Evolutionary conservation across 306 rosid genomes (phyloP).

Genomic region (Parietaria judaica): DNA sequence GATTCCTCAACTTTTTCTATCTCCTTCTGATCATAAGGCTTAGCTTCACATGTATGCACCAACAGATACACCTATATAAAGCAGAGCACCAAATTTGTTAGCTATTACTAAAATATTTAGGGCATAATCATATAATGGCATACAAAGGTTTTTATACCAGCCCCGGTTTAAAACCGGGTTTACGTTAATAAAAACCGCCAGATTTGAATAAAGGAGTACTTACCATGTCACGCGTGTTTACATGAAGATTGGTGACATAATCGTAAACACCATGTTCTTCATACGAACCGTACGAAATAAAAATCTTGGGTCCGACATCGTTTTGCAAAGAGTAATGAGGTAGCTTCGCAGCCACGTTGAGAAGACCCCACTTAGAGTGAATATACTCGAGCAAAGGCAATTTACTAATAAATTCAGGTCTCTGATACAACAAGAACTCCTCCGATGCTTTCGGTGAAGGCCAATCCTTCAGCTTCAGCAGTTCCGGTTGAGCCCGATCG

Average conservation of each 20-base stretch:
- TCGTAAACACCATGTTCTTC: conserved; percentile 64
- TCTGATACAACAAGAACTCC: conserved; percentile 85
- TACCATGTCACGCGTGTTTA: conserved; percentile 96
- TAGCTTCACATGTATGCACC: conserved; percentile 70
- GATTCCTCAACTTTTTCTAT: conserved; percentile 30
- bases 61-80: conserved; percentile 66
- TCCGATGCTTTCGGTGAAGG: conserved; percentile 94
- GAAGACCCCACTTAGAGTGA: conserved; percentile 98
- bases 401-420: conserved; percentile 94
- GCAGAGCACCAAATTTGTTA: neutral
- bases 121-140: neutral
- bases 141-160: no score
- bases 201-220: conserved; percentile 17
- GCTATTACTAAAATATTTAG: neutral
- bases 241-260: conserved; percentile 82
- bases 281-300: conserved; percentile 66
- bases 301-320: conserved; percentile 94
- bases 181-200: no score
- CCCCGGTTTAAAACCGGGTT: no score
- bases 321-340: conserved; percentile 98
- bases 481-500: conserved; percentile 70
- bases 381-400: conserved; percentile 91
- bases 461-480: conserved; percentile 88
- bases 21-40: conserved; percentile 44
- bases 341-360: conserved; percentile 95